Conservation (phyloP, 1,284 basidiomycete species). For the Violaceomyces palustris region DNA sequence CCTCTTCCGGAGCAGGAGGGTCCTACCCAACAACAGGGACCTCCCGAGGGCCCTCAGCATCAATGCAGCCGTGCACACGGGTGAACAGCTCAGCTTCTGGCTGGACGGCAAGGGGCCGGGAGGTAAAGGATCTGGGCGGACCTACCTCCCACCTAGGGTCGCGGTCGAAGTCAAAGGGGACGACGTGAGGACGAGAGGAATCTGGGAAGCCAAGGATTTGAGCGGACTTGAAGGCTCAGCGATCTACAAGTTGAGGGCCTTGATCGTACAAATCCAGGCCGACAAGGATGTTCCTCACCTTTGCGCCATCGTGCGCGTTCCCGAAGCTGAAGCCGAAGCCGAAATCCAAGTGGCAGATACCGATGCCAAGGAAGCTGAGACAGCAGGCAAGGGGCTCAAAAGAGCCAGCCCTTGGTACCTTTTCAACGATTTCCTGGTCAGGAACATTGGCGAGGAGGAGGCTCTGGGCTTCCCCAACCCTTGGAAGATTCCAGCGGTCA, state of each 20-base stretch:
- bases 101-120: constrained; percentile 57
- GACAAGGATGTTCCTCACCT: constrained; percentile 77
- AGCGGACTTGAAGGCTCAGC: constrained; percentile 29
- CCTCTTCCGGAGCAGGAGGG: constrained; percentile 62
- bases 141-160: constrained; percentile 55
- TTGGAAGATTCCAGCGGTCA: constrained; percentile 91
- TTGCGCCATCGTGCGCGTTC: constrained; percentile 82
- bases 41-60: constrained; percentile 82
- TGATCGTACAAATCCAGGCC: constrained; percentile 76
- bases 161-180: constrained; percentile 29
- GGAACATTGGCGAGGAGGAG: constrained; percentile 74
- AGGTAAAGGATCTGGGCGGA: constrained; percentile 53
- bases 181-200: constrained; percentile 20
- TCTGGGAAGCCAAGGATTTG: constrained; percentile 14
- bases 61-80: constrained; percentile 74
- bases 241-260: constrained; percentile 59
- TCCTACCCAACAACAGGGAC: constrained; percentile 57
- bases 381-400: constrained; percentile 13
- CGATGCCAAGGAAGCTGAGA: not conserved
- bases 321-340: constrained; percentile 54
- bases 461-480: constrained; percentile 73
- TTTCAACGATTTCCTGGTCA: constrained; percentile 95
- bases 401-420: constrained; percentile 69
- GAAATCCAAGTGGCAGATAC: constrained; percentile 5
- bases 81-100: constrained; percentile 75